Evolutionary conservation across 2,329 filamentous ascomycete genomes (phyloP).

Genomic region (Fragosphaeria purpurea): DNA sequence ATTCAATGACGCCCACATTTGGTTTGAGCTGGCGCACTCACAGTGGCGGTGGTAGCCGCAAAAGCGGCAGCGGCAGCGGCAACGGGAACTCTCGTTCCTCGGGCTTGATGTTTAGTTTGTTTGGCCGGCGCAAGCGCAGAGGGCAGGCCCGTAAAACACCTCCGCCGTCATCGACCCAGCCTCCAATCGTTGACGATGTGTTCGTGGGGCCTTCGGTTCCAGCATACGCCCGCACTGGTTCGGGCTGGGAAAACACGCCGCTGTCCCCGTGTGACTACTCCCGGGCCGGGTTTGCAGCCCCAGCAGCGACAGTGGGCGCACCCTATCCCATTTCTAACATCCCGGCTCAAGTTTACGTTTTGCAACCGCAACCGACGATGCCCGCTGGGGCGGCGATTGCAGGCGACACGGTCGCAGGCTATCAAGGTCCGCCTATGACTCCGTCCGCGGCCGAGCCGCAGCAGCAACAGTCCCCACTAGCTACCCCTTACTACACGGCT

Average conservation of each 20-base stretch:
- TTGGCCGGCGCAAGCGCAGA: constrained; percentile 6
- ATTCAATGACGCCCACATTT: not conserved
- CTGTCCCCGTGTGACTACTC: not conserved
- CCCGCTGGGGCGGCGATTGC: not conserved
- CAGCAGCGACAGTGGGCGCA: not conserved
- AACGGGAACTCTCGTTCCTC: constrained; percentile 3
- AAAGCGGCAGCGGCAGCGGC: not conserved
- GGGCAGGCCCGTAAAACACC: not conserved
- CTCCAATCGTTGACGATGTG: not conserved
- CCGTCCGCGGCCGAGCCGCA: too few species aligned
- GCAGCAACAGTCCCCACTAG: too few species aligned
- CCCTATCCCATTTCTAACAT: constrained; percentile 9
- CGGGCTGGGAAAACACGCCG: constrained; percentile 4
- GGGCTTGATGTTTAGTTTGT: constrained; percentile 3
- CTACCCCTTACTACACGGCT: too few species aligned
- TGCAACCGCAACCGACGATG: constrained; percentile 7
- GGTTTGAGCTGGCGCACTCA: too few species aligned
- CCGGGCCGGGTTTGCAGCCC: too few species aligned
- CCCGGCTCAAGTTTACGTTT: constrained; percentile 7
- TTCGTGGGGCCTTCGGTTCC: constrained; percentile 1
- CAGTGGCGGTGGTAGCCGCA: not conserved
- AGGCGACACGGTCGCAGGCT: not conserved
- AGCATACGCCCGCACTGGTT: constrained; percentile 1
- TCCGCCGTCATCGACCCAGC: not conserved
- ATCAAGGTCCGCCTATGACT: too few species aligned